phyloP scores from a whole-genome alignment of 371 early-diverging fungal species.

The Umbelopsis sp. region DNA sequence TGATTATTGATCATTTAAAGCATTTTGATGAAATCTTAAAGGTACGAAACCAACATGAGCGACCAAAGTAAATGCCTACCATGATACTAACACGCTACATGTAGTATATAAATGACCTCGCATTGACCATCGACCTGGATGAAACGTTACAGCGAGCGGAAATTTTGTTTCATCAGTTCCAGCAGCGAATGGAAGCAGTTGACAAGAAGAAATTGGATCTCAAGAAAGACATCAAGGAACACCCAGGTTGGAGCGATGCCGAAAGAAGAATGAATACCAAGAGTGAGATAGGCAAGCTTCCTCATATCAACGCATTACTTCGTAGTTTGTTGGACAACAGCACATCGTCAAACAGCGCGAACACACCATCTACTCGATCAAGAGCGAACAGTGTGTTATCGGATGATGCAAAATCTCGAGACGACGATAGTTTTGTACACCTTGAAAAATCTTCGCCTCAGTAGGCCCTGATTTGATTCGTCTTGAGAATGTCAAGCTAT shows the following conservation, averaged over 20 bases:
- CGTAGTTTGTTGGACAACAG: slow-evolving; percentile 3
- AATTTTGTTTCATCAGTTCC: slow-evolving; percentile 76
- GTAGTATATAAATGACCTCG: slow-evolving; percentile 86
- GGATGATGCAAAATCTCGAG: slow-evolving; percentile 9
- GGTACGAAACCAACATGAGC: slow-evolving; percentile 34
- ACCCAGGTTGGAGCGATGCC: slow-evolving; percentile 12
- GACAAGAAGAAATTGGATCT: slow-evolving; percentile 28
- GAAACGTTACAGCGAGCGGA: slow-evolving; percentile 83
- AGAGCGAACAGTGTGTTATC: slow-evolving; percentile 4
- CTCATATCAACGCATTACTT: slow-evolving; percentile 8
- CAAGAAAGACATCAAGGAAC: slow-evolving; percentile 14
- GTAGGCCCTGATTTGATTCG: too few species aligned
- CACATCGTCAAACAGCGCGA: neutral
- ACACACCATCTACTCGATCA: neutral
- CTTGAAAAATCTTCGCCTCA: neutral
- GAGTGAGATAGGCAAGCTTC: slow-evolving; percentile 9
- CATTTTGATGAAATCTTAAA: slow-evolving; percentile 94
- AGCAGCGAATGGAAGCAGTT: slow-evolving; percentile 51
- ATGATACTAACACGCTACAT: neutral
- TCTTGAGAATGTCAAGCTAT: neutral
- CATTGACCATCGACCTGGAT: slow-evolving; percentile 75
- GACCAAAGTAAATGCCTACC: too few species aligned
- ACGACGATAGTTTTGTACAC: slow-evolving; percentile 13
- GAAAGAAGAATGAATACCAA: neutral
- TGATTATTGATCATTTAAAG: slow-evolving; percentile 77